A percentile compares a stretch with the other conserved stretches of the same genome.
These are phyloP conservation scores for Primulina huaijiensis DNA, from an alignment of 257 asterid species.

Conservation along the genomic window DNA sequence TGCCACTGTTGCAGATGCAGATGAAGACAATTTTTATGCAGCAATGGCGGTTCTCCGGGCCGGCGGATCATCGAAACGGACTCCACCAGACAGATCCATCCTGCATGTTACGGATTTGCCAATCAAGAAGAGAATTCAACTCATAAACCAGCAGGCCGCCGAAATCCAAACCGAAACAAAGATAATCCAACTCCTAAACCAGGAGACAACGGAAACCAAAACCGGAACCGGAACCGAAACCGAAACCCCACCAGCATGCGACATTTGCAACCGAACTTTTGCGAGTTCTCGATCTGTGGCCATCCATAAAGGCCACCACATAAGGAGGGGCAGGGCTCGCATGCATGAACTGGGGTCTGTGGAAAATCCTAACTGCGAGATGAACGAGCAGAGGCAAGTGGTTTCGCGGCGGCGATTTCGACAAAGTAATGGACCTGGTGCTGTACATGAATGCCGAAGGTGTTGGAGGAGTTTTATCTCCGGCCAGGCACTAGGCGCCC, in stretches of 20 bases:
- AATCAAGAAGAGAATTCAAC: background rate
- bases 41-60: no score
- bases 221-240: background rate
- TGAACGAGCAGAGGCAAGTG: no score
- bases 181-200: no score
- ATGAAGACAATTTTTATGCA: no score
- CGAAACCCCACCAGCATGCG: background rate
- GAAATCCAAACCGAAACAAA: no score
- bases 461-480: background rate
- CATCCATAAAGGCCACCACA: constrained; percentile 1
- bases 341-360: background rate
- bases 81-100: background rate
- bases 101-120: background rate
- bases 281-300: background rate
- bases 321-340: background rate
- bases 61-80: no score
- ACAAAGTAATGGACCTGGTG: background rate
- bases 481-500: background rate
- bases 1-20: no score
- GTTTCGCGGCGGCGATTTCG: background rate
- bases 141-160: no score
- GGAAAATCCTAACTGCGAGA: no score
- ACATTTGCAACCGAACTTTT: background rate
- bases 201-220: background rate
- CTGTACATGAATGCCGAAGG: background rate